Base-by-base conservation (phyloP, 495 filamentous ascomycete species). In the Penicillium psychrofluorescens region DNA sequence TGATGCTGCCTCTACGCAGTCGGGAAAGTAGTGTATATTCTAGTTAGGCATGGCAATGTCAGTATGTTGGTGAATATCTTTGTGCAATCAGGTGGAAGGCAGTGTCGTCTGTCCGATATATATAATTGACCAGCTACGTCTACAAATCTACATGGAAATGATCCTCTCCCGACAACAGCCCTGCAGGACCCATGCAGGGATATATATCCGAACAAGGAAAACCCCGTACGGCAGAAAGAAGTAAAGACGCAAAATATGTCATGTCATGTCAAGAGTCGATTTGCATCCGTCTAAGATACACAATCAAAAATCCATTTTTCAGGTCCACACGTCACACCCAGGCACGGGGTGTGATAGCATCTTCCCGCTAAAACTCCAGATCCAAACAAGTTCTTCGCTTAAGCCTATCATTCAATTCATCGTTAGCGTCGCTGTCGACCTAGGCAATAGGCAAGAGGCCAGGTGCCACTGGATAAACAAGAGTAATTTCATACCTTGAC, bases 401-500 rank as follows among this genome's bases (percentile, higher is more conserved):
- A 71, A 57, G 68, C 68, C 68, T 71, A 48, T 48, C 3, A 22
- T 22, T 22, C 22, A 22, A 22, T 22, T 22, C 22, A 22, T 6
- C 15, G 32, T 46, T 33, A 48, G 45, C 16, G 42, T 42, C 8
- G 29, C 12, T 28, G 32, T 41, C 44, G 27, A 3, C 22, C 4
- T 6, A 22, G 22, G 22, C 4, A 22, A 22, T n/a, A 4, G 22
- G 22, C 22, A 22, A 22, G 4, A 4, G 22, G 22, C 22, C 3
- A 22, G 6, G 22, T 22, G 22, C 22, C 22, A 6, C 22, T 22
- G 3, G 22, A 22, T 22, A 22, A 22, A 22, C 6, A 38, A 11
- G 30, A 8, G 30, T 14, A n/a, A 29, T 22, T 15, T 49, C 75
- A 59, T 81, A 90, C 92, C 90, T 95, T 99, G 64, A 99, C 83